Evolutionary conservation across 2,329 filamentous ascomycete species (phyloP).

Genomic region (Basipetospora chlamydospora): DNA sequence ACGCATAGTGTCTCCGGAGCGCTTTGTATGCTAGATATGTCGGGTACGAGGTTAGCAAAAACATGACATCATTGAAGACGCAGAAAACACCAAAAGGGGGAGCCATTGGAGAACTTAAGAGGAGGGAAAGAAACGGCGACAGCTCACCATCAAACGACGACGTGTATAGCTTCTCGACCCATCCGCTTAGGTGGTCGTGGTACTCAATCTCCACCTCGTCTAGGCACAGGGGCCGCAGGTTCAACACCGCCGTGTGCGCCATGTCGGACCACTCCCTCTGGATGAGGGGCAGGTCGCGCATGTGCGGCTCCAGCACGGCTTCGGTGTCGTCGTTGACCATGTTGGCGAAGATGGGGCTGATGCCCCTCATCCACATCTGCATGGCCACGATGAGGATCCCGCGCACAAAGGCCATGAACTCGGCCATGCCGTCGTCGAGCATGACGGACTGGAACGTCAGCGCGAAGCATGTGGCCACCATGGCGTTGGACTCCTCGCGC

Average conservation of each 20-base stretch:
- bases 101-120: too few relatives aligned
- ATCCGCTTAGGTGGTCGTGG: slow-evolving; percentile 26
- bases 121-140: background rate
- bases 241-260: slow-evolving; percentile 28
- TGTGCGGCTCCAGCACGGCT: slow-evolving; percentile 26
- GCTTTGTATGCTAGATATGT: slow-evolving; percentile 28
- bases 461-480: slow-evolving; percentile 44
- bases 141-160: slow-evolving; percentile 38
- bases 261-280: slow-evolving; percentile 28
- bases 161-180: slow-evolving; percentile 35
- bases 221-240: slow-evolving; percentile 27
- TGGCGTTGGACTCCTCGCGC: slow-evolving; percentile 41
- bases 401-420: slow-evolving; percentile 46
- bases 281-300: slow-evolving; percentile 31
- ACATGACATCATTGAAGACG: background rate
- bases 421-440: slow-evolving; percentile 42
- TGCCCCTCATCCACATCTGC: slow-evolving; percentile 35
- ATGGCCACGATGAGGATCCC: slow-evolving; percentile 39
- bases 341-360: slow-evolving; percentile 35
- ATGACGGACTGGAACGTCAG: slow-evolving; percentile 44
- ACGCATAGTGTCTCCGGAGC: slow-evolving; percentile 34
- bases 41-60: background rate
- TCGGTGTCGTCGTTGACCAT: slow-evolving; percentile 26
- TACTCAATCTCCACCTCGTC: slow-evolving; percentile 30
- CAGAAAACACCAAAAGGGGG: background rate